Percentiles rank a stretch among this genome's conserved stretches.
These are phyloP conservation scores for Mortierella antarctica DNA, from an alignment of 192 early-diverging fungal genomes.

Conservation along the genomic window DNA sequence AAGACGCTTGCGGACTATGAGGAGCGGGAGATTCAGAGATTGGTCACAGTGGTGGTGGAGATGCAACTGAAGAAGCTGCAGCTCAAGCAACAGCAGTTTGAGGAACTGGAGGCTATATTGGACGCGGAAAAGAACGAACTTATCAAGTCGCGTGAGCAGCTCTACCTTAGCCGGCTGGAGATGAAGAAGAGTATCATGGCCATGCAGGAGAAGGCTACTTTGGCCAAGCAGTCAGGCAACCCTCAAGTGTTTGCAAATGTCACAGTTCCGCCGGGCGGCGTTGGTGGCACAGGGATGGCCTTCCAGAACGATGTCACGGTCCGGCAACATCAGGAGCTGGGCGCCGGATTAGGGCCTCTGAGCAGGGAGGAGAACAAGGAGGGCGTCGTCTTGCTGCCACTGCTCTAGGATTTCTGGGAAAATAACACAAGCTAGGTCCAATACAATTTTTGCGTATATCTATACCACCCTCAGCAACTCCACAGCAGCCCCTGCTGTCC, in stretches of 20 bases:
- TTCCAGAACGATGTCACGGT: conserved; percentile 36
- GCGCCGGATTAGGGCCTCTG: conserved; percentile 16
- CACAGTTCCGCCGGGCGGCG: conserved; percentile 33
- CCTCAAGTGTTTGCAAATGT: conserved; percentile 46
- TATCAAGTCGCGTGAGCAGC: conserved; percentile 69
- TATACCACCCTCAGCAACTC: no score
- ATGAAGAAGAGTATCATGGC: conserved; percentile 62
- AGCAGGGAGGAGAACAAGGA: conserved; percentile 25
- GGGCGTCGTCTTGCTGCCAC: conserved; percentile 25
- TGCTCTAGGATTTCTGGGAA: conserved; percentile 9
- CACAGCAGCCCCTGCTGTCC: neutral
- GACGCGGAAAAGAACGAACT: conserved; percentile 90
- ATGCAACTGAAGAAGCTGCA: conserved; percentile 91
- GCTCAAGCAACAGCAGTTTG: conserved; percentile 93
- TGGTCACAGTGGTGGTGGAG: conserved; percentile 86
- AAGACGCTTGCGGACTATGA: conserved; percentile 82
- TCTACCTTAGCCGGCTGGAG: conserved; percentile 70
- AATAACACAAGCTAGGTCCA: no score
- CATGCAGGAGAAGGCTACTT: conserved; percentile 55
- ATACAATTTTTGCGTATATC: no score
- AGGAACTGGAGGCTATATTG: conserved; percentile 88
- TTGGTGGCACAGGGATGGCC: conserved; percentile 35
- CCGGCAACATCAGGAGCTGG: conserved; percentile 29
- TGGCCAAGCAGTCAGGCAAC: conserved; percentile 40
- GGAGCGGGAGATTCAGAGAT: conserved; percentile 85